These are phyloP conservation scores for Murraya koenigii DNA, from an alignment of 345 rosid species.

Conservation along the genomic window DNA sequence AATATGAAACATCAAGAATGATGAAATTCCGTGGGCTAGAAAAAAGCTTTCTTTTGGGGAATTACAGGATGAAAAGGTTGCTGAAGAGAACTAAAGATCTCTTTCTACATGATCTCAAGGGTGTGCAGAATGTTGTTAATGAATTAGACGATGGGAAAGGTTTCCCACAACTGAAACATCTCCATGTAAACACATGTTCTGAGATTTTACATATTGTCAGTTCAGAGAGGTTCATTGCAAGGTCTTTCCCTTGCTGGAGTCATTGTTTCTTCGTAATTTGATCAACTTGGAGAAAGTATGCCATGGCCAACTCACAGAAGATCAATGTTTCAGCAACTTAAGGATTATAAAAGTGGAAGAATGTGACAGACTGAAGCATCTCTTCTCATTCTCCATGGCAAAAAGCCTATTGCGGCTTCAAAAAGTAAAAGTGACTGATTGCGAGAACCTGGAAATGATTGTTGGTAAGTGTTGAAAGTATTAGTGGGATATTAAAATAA, in stretches of 20 bases:
- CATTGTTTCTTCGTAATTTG: constrained; percentile 14
- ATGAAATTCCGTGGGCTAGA: background rate
- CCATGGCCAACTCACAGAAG: background rate
- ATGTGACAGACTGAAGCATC: constrained; percentile 19
- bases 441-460: constrained; percentile 15
- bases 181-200: constrained; percentile 7
- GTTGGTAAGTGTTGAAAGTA: background rate
- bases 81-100: constrained; percentile 19
- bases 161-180: background rate
- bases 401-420: constrained; percentile 5
- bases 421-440: constrained; percentile 8
- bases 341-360: background rate
- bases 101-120: constrained; percentile 2
- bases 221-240: background rate
- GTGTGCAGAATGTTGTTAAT: background rate
- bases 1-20: background rate
- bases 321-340: constrained; percentile 13
- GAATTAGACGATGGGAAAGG: no score
- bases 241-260: constrained; percentile 12
- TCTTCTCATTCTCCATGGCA: constrained; percentile 13
- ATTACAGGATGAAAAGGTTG: background rate
- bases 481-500: background rate
- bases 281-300: constrained; percentile 17
- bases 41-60: background rate
- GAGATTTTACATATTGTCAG: constrained; percentile 5